Conservation (phyloP, 2,329 filamentous ascomycete genomes). For the Aspergillus latus region DNA sequence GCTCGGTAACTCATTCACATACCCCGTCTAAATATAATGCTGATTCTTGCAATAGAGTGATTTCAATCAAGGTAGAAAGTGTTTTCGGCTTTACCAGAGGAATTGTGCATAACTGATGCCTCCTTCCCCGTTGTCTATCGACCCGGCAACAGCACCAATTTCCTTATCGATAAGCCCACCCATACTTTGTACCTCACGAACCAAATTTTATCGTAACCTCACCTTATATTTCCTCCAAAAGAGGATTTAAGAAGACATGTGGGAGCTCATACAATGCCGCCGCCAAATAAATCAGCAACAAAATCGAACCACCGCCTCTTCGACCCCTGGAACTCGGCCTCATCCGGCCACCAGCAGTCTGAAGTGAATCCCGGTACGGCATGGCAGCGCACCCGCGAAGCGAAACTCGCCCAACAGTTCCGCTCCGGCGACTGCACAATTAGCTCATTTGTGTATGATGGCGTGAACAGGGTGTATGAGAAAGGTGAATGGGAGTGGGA, state of each 20-base stretch:
- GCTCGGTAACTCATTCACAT: no score
- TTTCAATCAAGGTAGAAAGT: no score
- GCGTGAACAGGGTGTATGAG: not conserved
- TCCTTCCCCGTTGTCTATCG: not conserved
- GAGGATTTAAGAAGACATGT: no score
- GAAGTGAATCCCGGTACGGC: conserved; percentile 64
- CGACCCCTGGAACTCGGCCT: conserved; percentile 62
- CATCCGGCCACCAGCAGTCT: conserved; percentile 75
- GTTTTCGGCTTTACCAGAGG: no score
- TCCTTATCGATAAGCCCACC: conserved; percentile 8
- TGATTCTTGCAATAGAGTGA: no score
- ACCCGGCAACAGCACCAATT: not conserved
- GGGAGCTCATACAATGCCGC: not conserved
- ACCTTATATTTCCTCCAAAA: no score
- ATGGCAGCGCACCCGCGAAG: conserved; percentile 70
- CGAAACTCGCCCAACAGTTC: conserved; percentile 72
- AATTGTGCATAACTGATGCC: no score
- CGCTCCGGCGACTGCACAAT: conserved; percentile 58
- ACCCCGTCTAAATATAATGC: no score
- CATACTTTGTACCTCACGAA: not conserved
- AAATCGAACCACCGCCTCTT: conserved; percentile 34
- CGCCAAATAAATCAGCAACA: not conserved
- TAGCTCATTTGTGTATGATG: conserved; percentile 37
- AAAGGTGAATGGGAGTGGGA: conserved; percentile 16
- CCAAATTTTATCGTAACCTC: not conserved